Evolutionary conservation across 495 filamentous ascomycete genomes (phyloP).

Genomic region (Monascus purpureus): DNA sequence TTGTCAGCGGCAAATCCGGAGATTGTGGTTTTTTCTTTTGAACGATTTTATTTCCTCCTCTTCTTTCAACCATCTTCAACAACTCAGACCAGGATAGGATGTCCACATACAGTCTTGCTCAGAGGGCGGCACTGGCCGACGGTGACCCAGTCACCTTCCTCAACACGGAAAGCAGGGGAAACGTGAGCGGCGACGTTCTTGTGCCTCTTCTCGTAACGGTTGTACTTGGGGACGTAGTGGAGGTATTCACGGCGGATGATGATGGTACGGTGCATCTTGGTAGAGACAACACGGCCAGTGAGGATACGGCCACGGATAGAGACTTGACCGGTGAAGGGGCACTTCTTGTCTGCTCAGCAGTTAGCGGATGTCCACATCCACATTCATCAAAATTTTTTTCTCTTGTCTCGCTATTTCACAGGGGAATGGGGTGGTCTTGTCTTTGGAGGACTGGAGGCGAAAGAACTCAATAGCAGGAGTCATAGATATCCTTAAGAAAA

Average conservation of each 20-base stretch:
- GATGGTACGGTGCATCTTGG: constrained; percentile 99
- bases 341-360: constrained; percentile 84
- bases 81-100: no score
- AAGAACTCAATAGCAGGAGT: no score
- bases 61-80: no score
- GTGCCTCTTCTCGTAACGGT: constrained; percentile 99
- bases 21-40: no score
- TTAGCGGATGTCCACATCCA: constrained; percentile 17
- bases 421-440: constrained; percentile 4
- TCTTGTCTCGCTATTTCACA: constrained; percentile 5
- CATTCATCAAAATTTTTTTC: neutral
- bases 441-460: constrained; percentile 4
- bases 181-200: constrained; percentile 99
- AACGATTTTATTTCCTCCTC: no score
- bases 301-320: constrained; percentile 99
- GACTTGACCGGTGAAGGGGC: constrained; percentile 95
- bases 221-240: constrained; percentile 97
- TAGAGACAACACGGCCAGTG: constrained; percentile 94
- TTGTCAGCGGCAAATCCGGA: no score
- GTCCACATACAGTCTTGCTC: constrained; percentile 83
- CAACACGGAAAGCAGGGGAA: constrained; percentile 98
- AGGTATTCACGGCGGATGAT: constrained; percentile 99
- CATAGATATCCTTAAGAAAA: no score
- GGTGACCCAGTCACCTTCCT: constrained; percentile 97
- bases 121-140: constrained; percentile 98